Evolutionary conservation across 257 asterid genomes (phyloP).

Genomic region (Fraxinus anomala): DNA sequence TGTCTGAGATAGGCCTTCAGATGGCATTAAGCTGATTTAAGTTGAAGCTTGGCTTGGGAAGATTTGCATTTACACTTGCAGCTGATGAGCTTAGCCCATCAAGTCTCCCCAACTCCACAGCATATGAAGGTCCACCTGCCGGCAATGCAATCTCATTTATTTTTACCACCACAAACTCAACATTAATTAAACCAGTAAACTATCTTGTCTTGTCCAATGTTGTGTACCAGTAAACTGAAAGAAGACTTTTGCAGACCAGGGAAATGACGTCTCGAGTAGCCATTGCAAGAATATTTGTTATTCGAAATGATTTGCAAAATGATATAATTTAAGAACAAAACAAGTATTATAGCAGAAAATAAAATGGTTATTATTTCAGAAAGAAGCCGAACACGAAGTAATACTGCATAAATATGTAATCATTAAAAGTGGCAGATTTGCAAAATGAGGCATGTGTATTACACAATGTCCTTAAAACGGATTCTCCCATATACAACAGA

Average conservation of each 20-base stretch:
- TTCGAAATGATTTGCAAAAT: too few relatives aligned
- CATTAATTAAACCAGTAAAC: too few relatives aligned
- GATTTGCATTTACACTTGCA: slow-evolving; percentile 40
- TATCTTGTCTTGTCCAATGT: neutral
- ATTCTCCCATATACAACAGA: too few relatives aligned
- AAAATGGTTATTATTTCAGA: too few relatives aligned
- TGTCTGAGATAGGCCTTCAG: slow-evolving; percentile 35
- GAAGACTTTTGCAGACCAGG: slow-evolving; percentile 45
- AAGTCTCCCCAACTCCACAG: slow-evolving; percentile 51
- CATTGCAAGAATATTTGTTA: slow-evolving; percentile 57
- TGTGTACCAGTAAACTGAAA: neutral
- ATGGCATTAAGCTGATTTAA: slow-evolving; percentile 39
- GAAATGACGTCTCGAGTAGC: slow-evolving; percentile 76
- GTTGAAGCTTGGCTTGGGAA: slow-evolving; percentile 47
- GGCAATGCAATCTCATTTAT: slow-evolving; percentile 8
- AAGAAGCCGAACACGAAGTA: too few relatives aligned
- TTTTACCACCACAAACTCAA: neutral
- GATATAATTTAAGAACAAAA: too few relatives aligned
- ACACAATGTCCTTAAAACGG: too few relatives aligned
- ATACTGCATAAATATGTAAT: too few relatives aligned
- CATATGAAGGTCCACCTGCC: slow-evolving; percentile 52
- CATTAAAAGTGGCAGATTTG: too few relatives aligned
- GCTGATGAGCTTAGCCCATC: slow-evolving; percentile 49
- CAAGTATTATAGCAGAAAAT: too few relatives aligned
- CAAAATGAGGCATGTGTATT: too few relatives aligned